Evolutionary conservation across 1,139 yeast species (phyloP), one percentile per base, ranked within the genome.

Genomic region (Taphrina communis): DNA sequence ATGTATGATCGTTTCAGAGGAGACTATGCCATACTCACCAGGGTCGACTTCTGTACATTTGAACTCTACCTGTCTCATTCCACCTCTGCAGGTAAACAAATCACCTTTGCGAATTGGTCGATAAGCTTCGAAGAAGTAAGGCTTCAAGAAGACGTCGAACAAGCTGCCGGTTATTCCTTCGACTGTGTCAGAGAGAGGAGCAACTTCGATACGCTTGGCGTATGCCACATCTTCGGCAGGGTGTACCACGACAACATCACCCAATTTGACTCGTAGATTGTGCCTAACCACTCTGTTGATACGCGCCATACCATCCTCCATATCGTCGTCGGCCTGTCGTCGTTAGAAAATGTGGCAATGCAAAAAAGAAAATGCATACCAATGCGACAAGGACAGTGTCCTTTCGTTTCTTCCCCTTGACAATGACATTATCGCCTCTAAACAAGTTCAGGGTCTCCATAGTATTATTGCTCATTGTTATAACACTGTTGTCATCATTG

Each of bases 101-200:
- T 94, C 99, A 73, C 98, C 98, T 79, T 93, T 94, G 80, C 98
- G 88, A 63, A 95, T 97, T 1, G 99, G 99, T 80, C 99, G 88
- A 82, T 94, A 94, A 70, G 99, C 98, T 81, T 94, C 99, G 69
- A 94, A 97, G 78, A 95, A 94, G 82, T 94, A 94, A 63, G 99
- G 99, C 82, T 94, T 94, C 80, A 94, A 85, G 82, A 88, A 94
- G 56, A 94, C 97, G 76, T 94, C 99, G 76, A 94, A 94, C 75
- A 94, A 83, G n/a, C 97, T 91, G 71, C 99, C 99, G 41, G 98
- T 94, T 73, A 94, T 84, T 72, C 99, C 99, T 82, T 94, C 99
- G 74, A 94, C 94, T 67, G 99, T 93, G 77, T 94, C 99, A 71
- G 98, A 96, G 78, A 94, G 89, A 68, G 99, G 99, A 80, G 95